Base-by-base conservation (phyloP, 306 rosid species). In the Lathyrus tuberosus region DNA sequence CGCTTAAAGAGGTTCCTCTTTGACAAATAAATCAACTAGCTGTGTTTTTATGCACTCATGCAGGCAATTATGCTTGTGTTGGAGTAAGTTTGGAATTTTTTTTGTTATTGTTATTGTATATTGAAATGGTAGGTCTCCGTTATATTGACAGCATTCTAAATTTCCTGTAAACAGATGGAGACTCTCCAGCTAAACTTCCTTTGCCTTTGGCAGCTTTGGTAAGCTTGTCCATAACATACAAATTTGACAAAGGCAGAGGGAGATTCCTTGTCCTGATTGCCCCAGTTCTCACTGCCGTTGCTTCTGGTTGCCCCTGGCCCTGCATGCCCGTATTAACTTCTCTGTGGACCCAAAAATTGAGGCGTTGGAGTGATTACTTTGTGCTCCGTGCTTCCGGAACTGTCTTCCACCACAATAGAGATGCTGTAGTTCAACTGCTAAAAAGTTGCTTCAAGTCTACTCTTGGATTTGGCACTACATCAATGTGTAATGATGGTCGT, bases 401-500 rank as follows among this genome's bases (percentile, higher is more conserved):
- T 69, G 90, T 94, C 75, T 94, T 94, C 85, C 89, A 88, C 80
- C 88, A 85, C 78, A 94, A 82, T 69, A 80, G 76, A 76, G 89
- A 90, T 83, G 97, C 97, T 51, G 94, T 87, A 61, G 94, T 90
- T 77, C 98, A 94, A 86, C 97, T 94, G 44, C 90, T 94, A 44
- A 88, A 80, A 79, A 65, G 88, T 83, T 94, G 98, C 84, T 94
- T 94, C 80, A 78, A 86, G 47, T 86, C 97, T 64, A 79, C 92
- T 59, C 98, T 94, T 6, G 97, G 97, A 47, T 72, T 88, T 70
- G 84, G 81, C 65, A 83, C 87, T 47, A 67, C 80, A 49, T 74
- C 61, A 9, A 40, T 86, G 57, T 47, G 75, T 71, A 70, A 71
- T 78, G 78, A 83, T 49, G 89, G 98, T 11, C 87, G 97, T 60